Percentiles rank a stretch among this genome's conserved stretches.
Conservation (phyloP, 2,329 filamentous ascomycete species). For the Colletotrichum trifolii region DNA sequence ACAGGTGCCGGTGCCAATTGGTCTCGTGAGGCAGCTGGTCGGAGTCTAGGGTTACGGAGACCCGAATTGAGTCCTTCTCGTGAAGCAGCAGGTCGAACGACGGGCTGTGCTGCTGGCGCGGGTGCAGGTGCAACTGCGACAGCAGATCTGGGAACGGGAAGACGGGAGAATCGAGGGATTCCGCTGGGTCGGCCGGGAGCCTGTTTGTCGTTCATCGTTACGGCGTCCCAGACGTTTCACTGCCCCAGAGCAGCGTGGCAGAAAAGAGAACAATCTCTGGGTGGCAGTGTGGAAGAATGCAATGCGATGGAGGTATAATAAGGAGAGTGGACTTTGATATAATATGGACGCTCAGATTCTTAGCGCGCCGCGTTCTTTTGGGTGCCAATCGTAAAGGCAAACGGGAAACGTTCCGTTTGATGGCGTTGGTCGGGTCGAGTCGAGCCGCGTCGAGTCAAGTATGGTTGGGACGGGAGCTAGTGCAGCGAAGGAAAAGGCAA, state of each 20-base stretch:
- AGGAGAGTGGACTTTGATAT: background rate
- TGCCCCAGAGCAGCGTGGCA: background rate
- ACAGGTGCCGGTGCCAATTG: conserved; percentile 37
- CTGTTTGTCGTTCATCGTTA: conserved; percentile 35
- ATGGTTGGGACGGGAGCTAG: conserved; percentile 22
- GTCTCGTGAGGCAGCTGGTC: conserved; percentile 46
- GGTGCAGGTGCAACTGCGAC: conserved; percentile 38
- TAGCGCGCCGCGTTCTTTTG: too few relatives aligned
- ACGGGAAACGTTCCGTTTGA: conserved; percentile 23
- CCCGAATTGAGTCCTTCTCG: conserved; percentile 42
- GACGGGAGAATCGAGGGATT: conserved; percentile 50
- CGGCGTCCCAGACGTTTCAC: background rate
- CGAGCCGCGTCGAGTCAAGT: background rate
- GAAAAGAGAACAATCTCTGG: background rate
- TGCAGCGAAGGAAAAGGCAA: background rate
- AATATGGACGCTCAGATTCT: conserved; percentile 16
- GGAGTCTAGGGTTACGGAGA: conserved; percentile 47
- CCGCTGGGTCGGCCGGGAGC: conserved; percentile 40
- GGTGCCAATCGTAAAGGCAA: too few relatives aligned
- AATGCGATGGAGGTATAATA: background rate
- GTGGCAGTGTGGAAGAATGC: too few relatives aligned
- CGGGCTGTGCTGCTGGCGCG: conserved; percentile 37
- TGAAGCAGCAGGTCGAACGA: conserved; percentile 44
- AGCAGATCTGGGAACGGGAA: conserved; percentile 36
- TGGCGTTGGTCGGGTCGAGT: conserved; percentile 4